These are phyloP conservation scores for Achaetomium macrosporum DNA, from an alignment of 2,329 filamentous ascomycete genomes.

Conservation along the genomic window DNA sequence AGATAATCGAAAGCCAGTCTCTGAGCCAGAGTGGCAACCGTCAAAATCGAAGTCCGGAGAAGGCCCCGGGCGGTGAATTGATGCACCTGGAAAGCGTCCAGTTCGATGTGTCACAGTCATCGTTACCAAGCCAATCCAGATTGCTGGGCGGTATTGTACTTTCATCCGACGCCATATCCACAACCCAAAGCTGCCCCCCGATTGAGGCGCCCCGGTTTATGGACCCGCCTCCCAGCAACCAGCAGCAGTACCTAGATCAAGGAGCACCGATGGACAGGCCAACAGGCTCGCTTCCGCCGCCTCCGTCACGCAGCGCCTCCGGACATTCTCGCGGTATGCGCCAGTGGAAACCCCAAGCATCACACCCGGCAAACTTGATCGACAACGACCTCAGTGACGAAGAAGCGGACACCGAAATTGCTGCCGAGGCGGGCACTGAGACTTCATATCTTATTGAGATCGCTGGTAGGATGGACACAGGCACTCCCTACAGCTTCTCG, in stretches of 20 bases:
- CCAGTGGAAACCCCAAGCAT: slow-evolving; percentile 1
- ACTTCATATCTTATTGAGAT: too few relatives aligned
- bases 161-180: background rate
- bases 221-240: background rate
- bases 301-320: background rate
- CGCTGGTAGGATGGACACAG: background rate
- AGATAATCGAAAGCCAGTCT: slow-evolving; percentile 13
- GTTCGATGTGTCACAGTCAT: background rate
- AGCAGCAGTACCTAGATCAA: background rate
- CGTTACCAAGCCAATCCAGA: background rate
- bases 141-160: slow-evolving; percentile 5
- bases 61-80: too few relatives aligned
- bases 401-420: background rate
- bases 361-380: background rate
- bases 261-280: background rate
- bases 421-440: background rate
- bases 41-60: too few relatives aligned
- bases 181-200: background rate
- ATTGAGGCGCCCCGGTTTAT: background rate
- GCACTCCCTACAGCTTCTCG: background rate
- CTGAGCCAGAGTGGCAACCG: background rate
- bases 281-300: background rate
- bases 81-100: too few relatives aligned
- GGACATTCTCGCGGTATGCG: background rate
- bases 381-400: slow-evolving; percentile 5